These are phyloP conservation scores for Orbilia javanica DNA, from an alignment of 2,329 filamentous ascomycete species.

Conservation along the genomic window DNA sequence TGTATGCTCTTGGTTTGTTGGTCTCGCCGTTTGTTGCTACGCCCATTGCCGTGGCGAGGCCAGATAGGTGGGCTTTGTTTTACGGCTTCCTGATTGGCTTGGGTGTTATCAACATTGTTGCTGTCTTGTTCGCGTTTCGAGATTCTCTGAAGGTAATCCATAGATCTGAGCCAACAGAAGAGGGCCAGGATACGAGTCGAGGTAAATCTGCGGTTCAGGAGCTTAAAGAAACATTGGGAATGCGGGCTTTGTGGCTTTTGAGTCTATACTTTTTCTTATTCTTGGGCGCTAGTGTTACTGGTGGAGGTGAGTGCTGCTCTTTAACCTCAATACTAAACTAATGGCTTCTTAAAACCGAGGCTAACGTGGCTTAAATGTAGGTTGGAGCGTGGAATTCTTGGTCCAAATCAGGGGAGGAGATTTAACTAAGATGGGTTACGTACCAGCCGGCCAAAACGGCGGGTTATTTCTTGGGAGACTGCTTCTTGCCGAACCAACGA, in stretches of 20 bases:
- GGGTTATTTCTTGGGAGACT: conserved; percentile 72
- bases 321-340: background rate
- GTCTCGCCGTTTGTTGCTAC: conserved; percentile 72
- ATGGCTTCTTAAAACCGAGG: background rate
- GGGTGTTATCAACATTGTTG: conserved; percentile 68
- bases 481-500: conserved; percentile 72
- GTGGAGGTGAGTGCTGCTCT: conserved; percentile 63
- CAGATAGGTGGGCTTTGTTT: conserved; percentile 70
- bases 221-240: conserved; percentile 67
- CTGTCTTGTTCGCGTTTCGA: conserved; percentile 69
- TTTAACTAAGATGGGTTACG: conserved; percentile 73
- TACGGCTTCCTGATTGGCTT: conserved; percentile 72
- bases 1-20: conserved; percentile 72
- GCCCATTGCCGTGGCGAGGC: conserved; percentile 67
- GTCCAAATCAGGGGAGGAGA: conserved; percentile 72
- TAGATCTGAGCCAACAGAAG: conserved; percentile 44
- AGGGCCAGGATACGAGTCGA: conserved; percentile 59
- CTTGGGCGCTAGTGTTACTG: conserved; percentile 71
- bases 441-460: conserved; percentile 73
- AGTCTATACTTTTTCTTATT: conserved; percentile 76
- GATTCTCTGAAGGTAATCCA: conserved; percentile 66
- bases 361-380: conserved; percentile 61
- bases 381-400: conserved; percentile 76
- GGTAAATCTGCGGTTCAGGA: conserved; percentile 66
- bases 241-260: conserved; percentile 71